Conservation (phyloP, 805 yeast genomes). For the Saccharomycopsis sp. region DNA sequence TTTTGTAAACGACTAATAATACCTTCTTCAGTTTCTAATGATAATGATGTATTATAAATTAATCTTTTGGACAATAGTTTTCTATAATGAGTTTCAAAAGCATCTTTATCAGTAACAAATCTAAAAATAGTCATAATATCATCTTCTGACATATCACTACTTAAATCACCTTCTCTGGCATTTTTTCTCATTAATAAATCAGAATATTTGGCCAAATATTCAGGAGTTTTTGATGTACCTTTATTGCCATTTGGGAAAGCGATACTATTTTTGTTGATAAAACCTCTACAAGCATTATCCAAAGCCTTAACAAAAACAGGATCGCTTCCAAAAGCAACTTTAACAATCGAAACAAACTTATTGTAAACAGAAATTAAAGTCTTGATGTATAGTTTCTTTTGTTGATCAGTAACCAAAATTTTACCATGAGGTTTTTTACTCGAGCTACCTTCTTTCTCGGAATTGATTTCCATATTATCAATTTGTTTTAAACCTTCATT, state of each 20-base stretch:
- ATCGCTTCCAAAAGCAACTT: conserved; percentile 57
- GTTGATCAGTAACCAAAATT: conserved; percentile 26
- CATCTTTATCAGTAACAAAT: conserved; percentile 87
- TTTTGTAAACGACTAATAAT: conserved; percentile 80
- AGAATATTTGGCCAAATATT: conserved; percentile 78
- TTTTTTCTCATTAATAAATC: conserved; percentile 74
- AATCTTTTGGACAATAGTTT: conserved; percentile 81
- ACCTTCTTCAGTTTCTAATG: conserved; percentile 70
- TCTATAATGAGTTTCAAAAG: conserved; percentile 88
- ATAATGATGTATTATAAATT: conserved; percentile 75
- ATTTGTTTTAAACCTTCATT: conserved; percentile 51
- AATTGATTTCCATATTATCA: conserved; percentile 32
- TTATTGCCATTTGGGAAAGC: conserved; percentile 51
- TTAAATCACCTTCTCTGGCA: conserved; percentile 54
- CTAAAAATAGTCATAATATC: conserved; percentile 82
- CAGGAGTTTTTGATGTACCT: conserved; percentile 72
- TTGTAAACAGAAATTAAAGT: conserved; percentile 61
- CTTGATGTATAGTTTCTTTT: conserved; percentile 73
- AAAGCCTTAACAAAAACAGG: conserved; percentile 76
- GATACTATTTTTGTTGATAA: conserved; percentile 72
- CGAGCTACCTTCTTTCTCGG: conserved; percentile 13
- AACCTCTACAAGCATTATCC: conserved; percentile 79
- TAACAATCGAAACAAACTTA: conserved; percentile 56
- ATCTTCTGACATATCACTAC: conserved; percentile 67
- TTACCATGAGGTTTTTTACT: conserved; percentile 14